phyloP scores from a whole-genome alignment of 129 eudicot species.

The Gnaphalium uliginosum region DNA sequence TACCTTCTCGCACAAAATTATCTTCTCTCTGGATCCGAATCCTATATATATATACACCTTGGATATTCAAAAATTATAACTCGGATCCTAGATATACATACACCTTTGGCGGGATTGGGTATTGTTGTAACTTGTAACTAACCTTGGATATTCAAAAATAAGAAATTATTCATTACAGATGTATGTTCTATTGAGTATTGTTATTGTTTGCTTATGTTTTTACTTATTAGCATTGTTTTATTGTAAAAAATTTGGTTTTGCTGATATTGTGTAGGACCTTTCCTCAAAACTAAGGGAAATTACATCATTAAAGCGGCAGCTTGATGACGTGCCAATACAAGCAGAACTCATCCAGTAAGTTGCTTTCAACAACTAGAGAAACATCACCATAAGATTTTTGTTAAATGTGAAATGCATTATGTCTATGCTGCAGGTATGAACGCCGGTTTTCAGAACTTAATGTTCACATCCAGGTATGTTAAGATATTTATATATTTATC shows the following conservation, averaged over 20 bases:
- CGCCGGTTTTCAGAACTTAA: conserved; percentile 77
- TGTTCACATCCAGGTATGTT: conserved; percentile 61
- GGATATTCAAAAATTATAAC: not conserved
- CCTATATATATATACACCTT: not conserved
- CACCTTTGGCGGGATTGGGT: too few relatives aligned
- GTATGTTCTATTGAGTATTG: not conserved
- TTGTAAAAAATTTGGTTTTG: conserved; percentile 13
- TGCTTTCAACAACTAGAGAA: conserved; percentile 17
- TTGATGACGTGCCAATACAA: conserved; percentile 66
- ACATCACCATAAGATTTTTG: not conserved
- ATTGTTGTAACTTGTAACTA: too few relatives aligned
- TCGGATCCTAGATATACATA: too few relatives aligned
- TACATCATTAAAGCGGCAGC: conserved; percentile 54
- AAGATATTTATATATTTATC: not conserved
- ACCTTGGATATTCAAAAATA: too few relatives aligned
- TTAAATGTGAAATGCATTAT: conserved; percentile 4
- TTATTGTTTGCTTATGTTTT: not conserved
- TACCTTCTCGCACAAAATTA: too few relatives aligned
- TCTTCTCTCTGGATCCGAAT: not conserved
- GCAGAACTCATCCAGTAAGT: conserved; percentile 79
- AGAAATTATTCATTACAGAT: not conserved
- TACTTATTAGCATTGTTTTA: not conserved
- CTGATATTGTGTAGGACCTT: conserved; percentile 44
- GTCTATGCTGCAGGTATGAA: conserved; percentile 57
- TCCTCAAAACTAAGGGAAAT: conserved; percentile 54